Conservation (phyloP, 495 filamentous ascomycete species). For the Penicillium pulvis region DNA sequence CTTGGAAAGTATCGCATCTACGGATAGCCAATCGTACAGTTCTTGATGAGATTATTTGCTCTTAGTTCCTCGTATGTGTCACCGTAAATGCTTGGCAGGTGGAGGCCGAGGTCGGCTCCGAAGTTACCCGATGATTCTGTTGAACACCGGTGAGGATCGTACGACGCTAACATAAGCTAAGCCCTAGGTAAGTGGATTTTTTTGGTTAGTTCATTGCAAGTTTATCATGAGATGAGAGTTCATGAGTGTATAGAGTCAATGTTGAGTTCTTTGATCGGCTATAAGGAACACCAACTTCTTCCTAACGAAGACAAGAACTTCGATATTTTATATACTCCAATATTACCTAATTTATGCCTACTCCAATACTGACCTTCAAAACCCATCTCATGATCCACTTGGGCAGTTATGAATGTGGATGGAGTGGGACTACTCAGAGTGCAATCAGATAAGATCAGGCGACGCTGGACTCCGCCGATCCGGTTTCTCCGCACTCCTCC, state of each 20-base stretch:
- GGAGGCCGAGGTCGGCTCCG: neutral
- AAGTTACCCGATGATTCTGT: neutral
- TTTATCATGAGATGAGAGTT: no score
- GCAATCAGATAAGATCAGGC: constrained; percentile 27
- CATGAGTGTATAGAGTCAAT: no score
- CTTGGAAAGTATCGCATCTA: constrained; percentile 21
- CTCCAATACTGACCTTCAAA: neutral
- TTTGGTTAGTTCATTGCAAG: no score
- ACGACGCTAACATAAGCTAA: neutral
- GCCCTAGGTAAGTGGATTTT: no score
- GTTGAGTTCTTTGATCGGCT: no score
- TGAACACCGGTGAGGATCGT: neutral
- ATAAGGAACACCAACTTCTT: no score
- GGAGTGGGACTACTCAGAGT: neutral
- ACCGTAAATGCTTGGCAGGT: neutral
- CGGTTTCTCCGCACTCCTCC: constrained; percentile 20
- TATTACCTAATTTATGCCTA: neutral
- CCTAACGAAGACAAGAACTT: no score
- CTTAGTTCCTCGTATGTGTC: neutral
- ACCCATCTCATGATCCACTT: neutral
- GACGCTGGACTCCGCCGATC: constrained; percentile 10
- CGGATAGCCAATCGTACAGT: constrained; percentile 29
- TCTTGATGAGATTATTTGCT: constrained; percentile 8
- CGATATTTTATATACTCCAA: no score
- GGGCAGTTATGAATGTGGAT: neutral